These are phyloP conservation scores for Biscutella laevigata DNA, from an alignment of 441 rosid species.

Conservation along the genomic window DNA sequence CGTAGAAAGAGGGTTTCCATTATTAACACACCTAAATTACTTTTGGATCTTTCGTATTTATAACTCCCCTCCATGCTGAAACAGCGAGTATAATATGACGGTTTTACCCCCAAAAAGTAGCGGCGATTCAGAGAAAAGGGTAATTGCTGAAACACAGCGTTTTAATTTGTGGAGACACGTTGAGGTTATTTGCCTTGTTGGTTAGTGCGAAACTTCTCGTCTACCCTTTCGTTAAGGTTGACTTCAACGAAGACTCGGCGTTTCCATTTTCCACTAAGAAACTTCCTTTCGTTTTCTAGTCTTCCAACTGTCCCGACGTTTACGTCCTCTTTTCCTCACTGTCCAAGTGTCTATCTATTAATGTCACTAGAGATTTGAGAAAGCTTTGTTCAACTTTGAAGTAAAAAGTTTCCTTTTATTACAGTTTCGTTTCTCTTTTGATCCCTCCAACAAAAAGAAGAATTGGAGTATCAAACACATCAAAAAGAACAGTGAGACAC, in stretches of 20 bases:
- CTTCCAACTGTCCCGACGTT: background rate
- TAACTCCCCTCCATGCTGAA: background rate
- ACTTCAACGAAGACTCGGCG: background rate
- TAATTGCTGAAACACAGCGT: background rate
- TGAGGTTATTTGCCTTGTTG: conserved; percentile 7
- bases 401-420: no score
- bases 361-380: no score
- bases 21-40: no score
- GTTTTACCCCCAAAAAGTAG: background rate
- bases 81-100: background rate
- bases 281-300: background rate
- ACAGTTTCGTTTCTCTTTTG: no score
- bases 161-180: conserved; percentile 11
- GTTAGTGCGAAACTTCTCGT: background rate
- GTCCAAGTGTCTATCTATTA: no score
- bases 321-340: no score
- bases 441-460: no score
- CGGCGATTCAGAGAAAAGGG: background rate
- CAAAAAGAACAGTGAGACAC: no score
- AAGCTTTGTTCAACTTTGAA: no score
- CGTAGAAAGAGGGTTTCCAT: no score
- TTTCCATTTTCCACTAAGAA: conserved; percentile 1
- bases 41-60: no score
- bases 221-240: background rate
- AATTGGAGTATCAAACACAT: no score